Evolutionary conservation across 495 filamentous ascomycete genomes (phyloP), one percentile per base, ranked within the genome.

Genomic region (Penicillium herquei): DNA sequence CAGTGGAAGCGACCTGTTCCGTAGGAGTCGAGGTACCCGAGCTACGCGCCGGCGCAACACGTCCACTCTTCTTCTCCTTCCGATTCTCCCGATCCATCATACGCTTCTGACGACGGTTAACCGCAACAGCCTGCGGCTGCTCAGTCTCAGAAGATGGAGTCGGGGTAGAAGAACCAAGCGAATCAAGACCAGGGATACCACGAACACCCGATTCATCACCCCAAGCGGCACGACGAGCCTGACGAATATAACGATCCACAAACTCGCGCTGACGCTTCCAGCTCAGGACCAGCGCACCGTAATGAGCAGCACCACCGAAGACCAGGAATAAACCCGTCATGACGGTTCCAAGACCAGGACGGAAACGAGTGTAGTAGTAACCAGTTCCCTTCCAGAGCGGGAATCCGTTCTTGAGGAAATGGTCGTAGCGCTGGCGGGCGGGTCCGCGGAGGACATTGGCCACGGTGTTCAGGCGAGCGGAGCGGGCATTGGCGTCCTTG

Each of bases 331-430:
- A 75, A 37, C 93, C 91, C 10, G 85, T 49, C 49, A 98, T 70
- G 44, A 97, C 94, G 9, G 87, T 86, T 16, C 89, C 91, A 9
- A 97, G 75, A 10, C 94, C 94, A 1, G 94, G 94, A 30, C 94
- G 83, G 80, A 91, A 96, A 7, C 94, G 87, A 51, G 80, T 86
- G 75, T 98, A 99, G 79, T 97, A 98, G 79, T 98, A 99, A 50
- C 92, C 95, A 14, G 94, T 97, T 34, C 95, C 94, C 70, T 89
- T 90, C 94, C 95, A 98, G 46, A 82, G 85, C 10, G 94, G 94
- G 73, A 99, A 99, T 17, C 94, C 94, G 73, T 97, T 90, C 63
- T 78, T 80, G 51, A 99, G 76, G 77, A 99, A 99, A 70, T 96
- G 85, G 70, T 99, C 92, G 70, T 99, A 99, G 49, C 95, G 88